A percentile compares a stretch with the other conserved stretches of the same genome.
These are phyloP conservation scores for Penicillium flavigenum DNA, from an alignment of 495 filamentous ascomycete genomes.

Conservation along the genomic window DNA sequence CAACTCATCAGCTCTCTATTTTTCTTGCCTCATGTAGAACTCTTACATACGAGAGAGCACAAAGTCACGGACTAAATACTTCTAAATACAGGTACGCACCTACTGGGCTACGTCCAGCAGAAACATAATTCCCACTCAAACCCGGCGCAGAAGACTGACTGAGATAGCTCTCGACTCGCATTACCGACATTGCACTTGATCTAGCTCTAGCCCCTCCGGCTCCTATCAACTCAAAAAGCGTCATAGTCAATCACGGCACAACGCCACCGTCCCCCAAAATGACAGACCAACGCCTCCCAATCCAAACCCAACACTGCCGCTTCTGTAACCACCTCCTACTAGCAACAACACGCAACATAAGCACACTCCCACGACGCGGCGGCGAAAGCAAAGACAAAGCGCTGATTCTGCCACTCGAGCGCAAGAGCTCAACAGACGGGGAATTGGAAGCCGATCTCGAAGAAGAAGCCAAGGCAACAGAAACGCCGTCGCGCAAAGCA, in stretches of 20 bases:
- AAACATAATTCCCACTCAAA: neutral
- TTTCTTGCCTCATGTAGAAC: neutral
- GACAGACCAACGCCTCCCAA: conserved; percentile 29
- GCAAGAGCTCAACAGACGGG: neutral
- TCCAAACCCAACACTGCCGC: conserved; percentile 70
- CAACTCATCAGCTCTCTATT: conserved; percentile 7
- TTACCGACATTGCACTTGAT: neutral
- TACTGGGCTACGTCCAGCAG: neutral
- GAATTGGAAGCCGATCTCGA: conserved; percentile 13
- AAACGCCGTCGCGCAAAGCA: conserved; percentile 1
- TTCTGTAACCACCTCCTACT: conserved; percentile 71
- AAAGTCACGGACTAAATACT: neutral
- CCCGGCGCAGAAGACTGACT: conserved; percentile 1
- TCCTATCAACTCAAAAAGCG: neutral
- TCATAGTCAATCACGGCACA: conserved; percentile 7
- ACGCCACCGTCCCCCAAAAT: conserved; percentile 3
- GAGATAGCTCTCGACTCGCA: neutral
- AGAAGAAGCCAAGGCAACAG: conserved; percentile 7
- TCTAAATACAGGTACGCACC: neutral
- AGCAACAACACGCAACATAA: conserved; percentile 58
- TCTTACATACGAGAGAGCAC: neutral
- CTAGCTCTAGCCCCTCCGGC: neutral
- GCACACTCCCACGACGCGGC: conserved; percentile 53
- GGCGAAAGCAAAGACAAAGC: conserved; percentile 29
- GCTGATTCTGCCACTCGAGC: conserved; percentile 31